A percentile compares a stretch with the other conserved stretches of the same genome.
These are phyloP conservation scores for Sarocladium strictum DNA, from an alignment of 2,329 filamentous ascomycete genomes.

Conservation along the genomic window DNA sequence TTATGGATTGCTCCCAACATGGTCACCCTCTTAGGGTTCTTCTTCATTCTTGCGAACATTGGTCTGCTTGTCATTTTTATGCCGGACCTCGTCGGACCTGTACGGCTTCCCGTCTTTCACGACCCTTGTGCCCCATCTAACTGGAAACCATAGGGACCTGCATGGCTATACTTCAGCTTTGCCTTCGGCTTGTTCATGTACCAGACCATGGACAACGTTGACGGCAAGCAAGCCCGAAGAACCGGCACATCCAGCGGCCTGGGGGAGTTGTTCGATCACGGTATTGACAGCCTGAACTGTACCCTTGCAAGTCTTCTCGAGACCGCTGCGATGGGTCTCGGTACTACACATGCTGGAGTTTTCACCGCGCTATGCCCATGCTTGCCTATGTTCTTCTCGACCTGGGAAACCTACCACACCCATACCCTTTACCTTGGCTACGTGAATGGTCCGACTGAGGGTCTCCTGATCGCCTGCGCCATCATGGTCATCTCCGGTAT, in stretches of 20 bases:
- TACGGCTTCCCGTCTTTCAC: slow-evolving; percentile 38
- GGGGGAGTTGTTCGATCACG: slow-evolving; percentile 96
- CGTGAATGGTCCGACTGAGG: slow-evolving; percentile 96
- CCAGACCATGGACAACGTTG: slow-evolving; percentile 98
- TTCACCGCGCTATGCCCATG: slow-evolving; percentile 90
- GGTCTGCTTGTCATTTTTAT: slow-evolving; percentile 68
- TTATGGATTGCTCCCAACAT: slow-evolving; percentile 97
- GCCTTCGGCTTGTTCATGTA: slow-evolving; percentile 97
- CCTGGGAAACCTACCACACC: slow-evolving; percentile 98
- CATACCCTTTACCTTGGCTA: slow-evolving; percentile 94
- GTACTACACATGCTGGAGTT: slow-evolving; percentile 75
- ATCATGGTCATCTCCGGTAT: slow-evolving; percentile 85
- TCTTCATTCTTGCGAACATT: slow-evolving; percentile 86
- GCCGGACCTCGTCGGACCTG: slow-evolving; percentile 85
- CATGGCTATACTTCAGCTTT: slow-evolving; percentile 95
- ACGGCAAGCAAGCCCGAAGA: slow-evolving; percentile 92
- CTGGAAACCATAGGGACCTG: slow-evolving; percentile 54
- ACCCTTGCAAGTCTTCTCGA: slow-evolving; percentile 87
- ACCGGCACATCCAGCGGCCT: slow-evolving; percentile 93
- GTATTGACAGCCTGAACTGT: slow-evolving; percentile 97
- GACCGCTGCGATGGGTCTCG: slow-evolving; percentile 88
- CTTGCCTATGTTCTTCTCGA: slow-evolving; percentile 98
- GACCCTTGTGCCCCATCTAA: neutral
- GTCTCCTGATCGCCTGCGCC: slow-evolving; percentile 77
- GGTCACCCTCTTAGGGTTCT: slow-evolving; percentile 92